Conservation (phyloP, 2,329 filamentous ascomycete species). For the Pyrenophora teres region DNA sequence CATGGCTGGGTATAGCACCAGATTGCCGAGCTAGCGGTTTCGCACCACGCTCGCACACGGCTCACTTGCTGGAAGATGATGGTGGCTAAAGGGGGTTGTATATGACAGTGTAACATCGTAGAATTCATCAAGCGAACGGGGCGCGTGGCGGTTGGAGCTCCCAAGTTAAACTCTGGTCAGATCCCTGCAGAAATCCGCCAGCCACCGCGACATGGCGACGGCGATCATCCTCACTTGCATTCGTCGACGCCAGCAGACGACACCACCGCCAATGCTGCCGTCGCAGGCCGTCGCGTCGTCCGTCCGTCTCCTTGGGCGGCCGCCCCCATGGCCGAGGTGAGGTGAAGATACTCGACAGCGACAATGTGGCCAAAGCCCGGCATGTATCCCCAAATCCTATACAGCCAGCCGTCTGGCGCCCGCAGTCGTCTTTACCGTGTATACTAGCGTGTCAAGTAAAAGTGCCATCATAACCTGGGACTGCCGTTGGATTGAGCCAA, state of each 20-base stretch:
- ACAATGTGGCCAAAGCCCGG: too few relatives aligned
- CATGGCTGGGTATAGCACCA: conserved; percentile 35
- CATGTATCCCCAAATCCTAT: too few relatives aligned
- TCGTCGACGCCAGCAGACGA: conserved; percentile 24
- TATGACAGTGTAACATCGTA: conserved; percentile 42
- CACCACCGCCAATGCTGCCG: conserved; percentile 22
- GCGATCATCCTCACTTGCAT: conserved; percentile 33
- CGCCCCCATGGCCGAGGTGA: too few relatives aligned
- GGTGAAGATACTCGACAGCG: too few relatives aligned
- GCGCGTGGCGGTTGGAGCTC: conserved; percentile 24
- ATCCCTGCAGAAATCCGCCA: conserved; percentile 34
- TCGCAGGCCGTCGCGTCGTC: conserved; percentile 35
- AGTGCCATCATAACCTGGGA: conserved; percentile 35
- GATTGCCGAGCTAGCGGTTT: conserved; percentile 23
- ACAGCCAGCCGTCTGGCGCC: too few relatives aligned
- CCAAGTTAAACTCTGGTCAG: not conserved
- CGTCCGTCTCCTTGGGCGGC: conserved; percentile 27
- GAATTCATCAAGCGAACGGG: conserved; percentile 32
- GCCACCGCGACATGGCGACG: conserved; percentile 35
- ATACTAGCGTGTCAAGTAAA: too few relatives aligned
- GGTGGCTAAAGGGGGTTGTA: conserved; percentile 33
- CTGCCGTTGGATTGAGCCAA: conserved; percentile 41
- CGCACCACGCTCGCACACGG: conserved; percentile 5
- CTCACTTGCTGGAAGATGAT: conserved; percentile 15
- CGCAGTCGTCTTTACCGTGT: too few relatives aligned